phyloP scores from a whole-genome alignment of 768 basidiomycete species.

The Phylloporus sp. region DNA sequence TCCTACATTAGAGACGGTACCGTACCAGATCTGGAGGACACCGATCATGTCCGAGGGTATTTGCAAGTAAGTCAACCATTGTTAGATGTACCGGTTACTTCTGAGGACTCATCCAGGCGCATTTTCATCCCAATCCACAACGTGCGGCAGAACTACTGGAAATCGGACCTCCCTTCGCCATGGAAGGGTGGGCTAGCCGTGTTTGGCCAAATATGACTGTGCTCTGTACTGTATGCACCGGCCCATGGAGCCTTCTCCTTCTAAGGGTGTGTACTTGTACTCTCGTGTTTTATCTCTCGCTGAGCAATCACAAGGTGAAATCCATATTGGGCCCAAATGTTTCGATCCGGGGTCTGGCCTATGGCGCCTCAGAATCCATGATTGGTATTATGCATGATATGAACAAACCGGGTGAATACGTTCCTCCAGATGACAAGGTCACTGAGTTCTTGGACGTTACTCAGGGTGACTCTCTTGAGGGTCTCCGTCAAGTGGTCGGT shows the following conservation, averaged over 20 bases:
- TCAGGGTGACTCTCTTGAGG: slow-evolving; percentile 6
- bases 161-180: no score
- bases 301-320: slow-evolving; percentile 3
- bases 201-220: no score
- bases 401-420: slow-evolving; percentile 9
- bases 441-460: slow-evolving; percentile 19
- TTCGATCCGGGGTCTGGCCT: neutral
- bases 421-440: no score
- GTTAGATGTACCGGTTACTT: no score
- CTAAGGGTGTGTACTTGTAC: neutral
- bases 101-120: no score
- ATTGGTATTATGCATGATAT: neutral
- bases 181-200: no score
- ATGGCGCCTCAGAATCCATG: slow-evolving; percentile 10
- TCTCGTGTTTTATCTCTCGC: neutral
- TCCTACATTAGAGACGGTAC: no score
- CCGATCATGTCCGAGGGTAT: slow-evolving; percentile 8
- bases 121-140: no score
- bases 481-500: slow-evolving; percentile 16
- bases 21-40: slow-evolving; percentile 15
- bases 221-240: no score
- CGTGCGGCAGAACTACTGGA: no score
- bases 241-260: no score
- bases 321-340: slow-evolving; percentile 11
- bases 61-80: no score